Base-by-base conservation (phyloP, 257 asterid species). In the Henckelia pumila region DNA sequence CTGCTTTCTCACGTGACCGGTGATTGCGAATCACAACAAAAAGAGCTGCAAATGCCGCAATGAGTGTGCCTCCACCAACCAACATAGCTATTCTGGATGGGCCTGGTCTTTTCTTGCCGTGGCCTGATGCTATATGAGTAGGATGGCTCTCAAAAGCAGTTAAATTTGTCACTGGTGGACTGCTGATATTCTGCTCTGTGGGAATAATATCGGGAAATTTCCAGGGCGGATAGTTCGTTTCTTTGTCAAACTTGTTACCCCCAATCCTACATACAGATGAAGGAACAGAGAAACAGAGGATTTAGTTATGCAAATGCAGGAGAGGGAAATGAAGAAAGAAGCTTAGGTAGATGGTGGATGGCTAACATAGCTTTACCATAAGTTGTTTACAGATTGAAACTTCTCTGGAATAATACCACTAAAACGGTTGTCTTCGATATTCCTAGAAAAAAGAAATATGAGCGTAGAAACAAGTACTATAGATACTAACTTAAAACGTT, bases 371-470 rank as follows among this genome's bases (percentile, higher is more conserved):
- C 71, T 68, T 44, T 69, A 86, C 99, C 97, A 73, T 78, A 93
- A 83, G 83, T 83, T 85, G 79, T 69, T 75, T 70, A 93, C 87
- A 25, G 63, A 57, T 71, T 91, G 93, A 77, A 93, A 91, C 61
- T 64, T 74, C 61, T 83, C 88, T 44, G 99, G 99, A 63, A 93
- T 93, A 28, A 90, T 87, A 63, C 99, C 99, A 76, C 97, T 91
- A 58, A 93, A 93, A 76, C 91, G 92, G 77, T 93, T 91, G 66
- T 91, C 96, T 80, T 85, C 89, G 20, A 93, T 85, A 78, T 93
- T 85, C 92, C 99, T 93, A 88, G 63, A 77, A 78, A 78, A 70
- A 1, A 49, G 20, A 68, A 6, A 7, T 22, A 62, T 73, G 47
- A 75, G 80, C 53, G 32, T 33, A 71, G 69, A 56, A 74, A 77